Evolutionary conservation across 2,329 filamentous ascomycete genomes (phyloP).

Genomic region (Fonsecaea erecta): DNA sequence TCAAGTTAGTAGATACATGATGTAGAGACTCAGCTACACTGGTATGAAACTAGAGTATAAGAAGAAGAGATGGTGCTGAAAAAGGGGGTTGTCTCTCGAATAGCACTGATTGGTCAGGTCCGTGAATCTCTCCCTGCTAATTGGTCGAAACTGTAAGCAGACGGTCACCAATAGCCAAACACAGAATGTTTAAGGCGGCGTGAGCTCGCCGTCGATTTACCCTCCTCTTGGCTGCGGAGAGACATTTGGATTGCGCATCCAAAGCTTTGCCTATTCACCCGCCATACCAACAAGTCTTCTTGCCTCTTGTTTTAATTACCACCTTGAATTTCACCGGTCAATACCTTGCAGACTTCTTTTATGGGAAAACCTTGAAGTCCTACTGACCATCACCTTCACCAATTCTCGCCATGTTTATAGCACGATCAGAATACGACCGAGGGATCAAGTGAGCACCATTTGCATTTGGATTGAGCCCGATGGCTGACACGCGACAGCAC

Average conservation of each 20-base stretch:
- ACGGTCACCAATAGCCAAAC: too few species aligned
- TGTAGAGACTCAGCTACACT: too few species aligned
- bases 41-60: too few species aligned
- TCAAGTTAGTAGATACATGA: too few species aligned
- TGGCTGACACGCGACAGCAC: slow-evolving; percentile 64
- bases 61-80: too few species aligned
- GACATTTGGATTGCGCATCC: slow-evolving; percentile 16
- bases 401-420: slow-evolving; percentile 81
- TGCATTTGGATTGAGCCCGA: slow-evolving; percentile 29
- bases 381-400: not conserved
- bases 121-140: too few species aligned
- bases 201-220: too few species aligned
- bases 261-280: slow-evolving; percentile 11
- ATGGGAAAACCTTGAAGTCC: not conserved
- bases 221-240: slow-evolving; percentile 7
- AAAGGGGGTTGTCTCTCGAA: too few species aligned
- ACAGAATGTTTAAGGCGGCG: too few species aligned
- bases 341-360: not conserved
- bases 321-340: not conserved
- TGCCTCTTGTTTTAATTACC: not conserved
- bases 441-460: slow-evolving; percentile 81
- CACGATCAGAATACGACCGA: slow-evolving; percentile 99
- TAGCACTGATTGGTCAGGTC: too few species aligned
- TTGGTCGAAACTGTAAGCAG: too few species aligned
- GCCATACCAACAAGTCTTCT: not conserved